phyloP scores from a whole-genome alignment of 441 rosid genomes.

The Populus hybrid region DNA sequence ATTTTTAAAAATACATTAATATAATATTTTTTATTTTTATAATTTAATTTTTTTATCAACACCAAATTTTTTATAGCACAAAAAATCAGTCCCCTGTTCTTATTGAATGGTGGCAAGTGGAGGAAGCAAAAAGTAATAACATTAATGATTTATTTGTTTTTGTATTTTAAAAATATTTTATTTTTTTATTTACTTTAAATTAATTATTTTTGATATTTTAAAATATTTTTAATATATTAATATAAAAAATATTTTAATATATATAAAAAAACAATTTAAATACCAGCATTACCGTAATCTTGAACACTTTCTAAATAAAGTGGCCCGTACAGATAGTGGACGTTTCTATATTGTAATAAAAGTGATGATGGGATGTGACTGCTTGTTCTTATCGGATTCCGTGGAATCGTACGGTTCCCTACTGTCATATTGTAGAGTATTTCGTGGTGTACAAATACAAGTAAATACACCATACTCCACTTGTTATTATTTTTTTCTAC shows the following conservation, averaged over 20 bases:
- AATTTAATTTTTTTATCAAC: too few relatives aligned
- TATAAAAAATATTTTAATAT: too few relatives aligned
- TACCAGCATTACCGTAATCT: not conserved
- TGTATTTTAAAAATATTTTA: too few relatives aligned
- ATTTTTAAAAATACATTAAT: too few relatives aligned
- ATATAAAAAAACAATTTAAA: too few relatives aligned
- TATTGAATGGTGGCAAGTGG: not conserved
- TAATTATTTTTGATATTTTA: too few relatives aligned
- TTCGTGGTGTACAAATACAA: not conserved
- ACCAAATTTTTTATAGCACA: too few relatives aligned
- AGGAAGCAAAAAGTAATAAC: not conserved
- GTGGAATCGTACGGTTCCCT: not conserved
- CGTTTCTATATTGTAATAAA: not conserved
- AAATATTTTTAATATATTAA: rapidly evolving
- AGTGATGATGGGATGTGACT: not conserved
- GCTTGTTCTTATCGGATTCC: not conserved
- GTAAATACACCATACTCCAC: not conserved
- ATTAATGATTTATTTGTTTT: too few relatives aligned
- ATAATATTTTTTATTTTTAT: too few relatives aligned
- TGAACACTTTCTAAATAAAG: not conserved
- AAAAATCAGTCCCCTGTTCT: not conserved
- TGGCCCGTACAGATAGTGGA: not conserved
- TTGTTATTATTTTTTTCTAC: not conserved
- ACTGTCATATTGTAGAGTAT: not conserved
- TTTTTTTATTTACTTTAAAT: too few relatives aligned